Evolutionary conservation across 1,139 yeast species (phyloP).

Genomic region (Kodamaea derodonti): DNA sequence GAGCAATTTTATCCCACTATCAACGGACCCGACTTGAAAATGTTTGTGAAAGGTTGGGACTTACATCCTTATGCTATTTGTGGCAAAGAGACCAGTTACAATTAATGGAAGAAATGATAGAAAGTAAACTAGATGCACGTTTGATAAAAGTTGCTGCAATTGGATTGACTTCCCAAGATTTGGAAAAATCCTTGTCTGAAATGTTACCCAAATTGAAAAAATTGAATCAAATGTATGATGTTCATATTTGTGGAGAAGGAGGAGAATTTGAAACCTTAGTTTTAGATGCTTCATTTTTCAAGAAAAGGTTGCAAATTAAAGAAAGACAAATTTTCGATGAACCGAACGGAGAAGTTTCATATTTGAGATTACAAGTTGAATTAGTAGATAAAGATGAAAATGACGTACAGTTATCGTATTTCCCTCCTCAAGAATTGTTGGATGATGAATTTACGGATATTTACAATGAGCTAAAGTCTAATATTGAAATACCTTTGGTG

Average conservation of each 20-base stretch:
- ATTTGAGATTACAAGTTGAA: slow-evolving; percentile 47
- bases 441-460: slow-evolving; percentile 45
- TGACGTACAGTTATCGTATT: slow-evolving; percentile 16
- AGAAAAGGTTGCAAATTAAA: slow-evolving; percentile 46
- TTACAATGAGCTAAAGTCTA: slow-evolving; percentile 10
- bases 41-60: slow-evolving; percentile 71
- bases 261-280: slow-evolving; percentile 96
- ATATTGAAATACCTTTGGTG: neutral
- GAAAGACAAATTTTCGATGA: slow-evolving; percentile 42
- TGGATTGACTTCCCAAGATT: slow-evolving; percentile 63
- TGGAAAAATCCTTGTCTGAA: slow-evolving; percentile 65
- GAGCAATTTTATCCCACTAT: slow-evolving; percentile 90
- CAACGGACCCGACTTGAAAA: slow-evolving; percentile 91
- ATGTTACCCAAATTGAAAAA: slow-evolving; percentile 55
- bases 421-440: slow-evolving; percentile 27
- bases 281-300: slow-evolving; percentile 82
- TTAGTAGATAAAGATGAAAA: slow-evolving; percentile 30
- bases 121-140: slow-evolving; percentile 72
- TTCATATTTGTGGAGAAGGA: slow-evolving; percentile 97
- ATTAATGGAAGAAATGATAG: slow-evolving; percentile 79
- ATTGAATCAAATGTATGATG: slow-evolving; percentile 65
- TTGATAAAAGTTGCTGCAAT: slow-evolving; percentile 90
- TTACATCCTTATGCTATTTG: slow-evolving; percentile 68
- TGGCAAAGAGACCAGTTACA: slow-evolving; percentile 88
- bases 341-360: slow-evolving; percentile 61